Base-by-base conservation (phyloP, 768 basidiomycete species). In the Leccinum disarticulatum region DNA sequence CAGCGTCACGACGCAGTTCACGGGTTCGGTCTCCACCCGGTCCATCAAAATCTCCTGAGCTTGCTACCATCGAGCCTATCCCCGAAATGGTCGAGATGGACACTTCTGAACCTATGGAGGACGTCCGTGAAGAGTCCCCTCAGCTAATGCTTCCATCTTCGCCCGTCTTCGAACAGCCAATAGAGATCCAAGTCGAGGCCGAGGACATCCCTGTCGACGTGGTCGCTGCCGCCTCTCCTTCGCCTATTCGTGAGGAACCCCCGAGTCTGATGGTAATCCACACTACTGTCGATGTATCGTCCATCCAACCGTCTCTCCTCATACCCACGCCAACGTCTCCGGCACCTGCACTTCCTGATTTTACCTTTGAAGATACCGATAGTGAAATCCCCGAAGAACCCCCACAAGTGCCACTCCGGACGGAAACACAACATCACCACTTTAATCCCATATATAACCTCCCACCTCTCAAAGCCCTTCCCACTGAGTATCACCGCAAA, bases 391-490 rank as follows among this genome's bases (percentile, higher is more conserved):
- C 51, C 13, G 71, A 72, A 33, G 66, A 69, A 47, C 48, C 57
- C 47, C 36, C 36, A 30, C 64, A 50, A 36, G 57, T 66, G 13
- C 61, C 55, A 14, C 58, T 63, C 22, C 58, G 62, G 2, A 49
- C 60, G 17, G 71, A 64, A 47, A 55, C 54, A 53, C 64, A 66
- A 60, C 74, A 73, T 36, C 74, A 72, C 52, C 77, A 80, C 46
- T 80, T 79, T 59, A 76, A 77, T 59, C 77, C 77, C 28, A 64
- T 74, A 2, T 88, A 87, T 62, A 74, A 79, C 13, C 75, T 88
- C 0, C 88, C 88, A 6, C 78, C 81, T 22, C 74, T 84, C 47
- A 83, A 79, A 59, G 70, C 75, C 9, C 73, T 89, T 19, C 86
- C 87, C 15, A 61, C 77, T 0, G 86, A 87, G 59, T 84, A 79